Conservation (phyloP, 331 rosid species). For the Cydonia oblonga region DNA sequence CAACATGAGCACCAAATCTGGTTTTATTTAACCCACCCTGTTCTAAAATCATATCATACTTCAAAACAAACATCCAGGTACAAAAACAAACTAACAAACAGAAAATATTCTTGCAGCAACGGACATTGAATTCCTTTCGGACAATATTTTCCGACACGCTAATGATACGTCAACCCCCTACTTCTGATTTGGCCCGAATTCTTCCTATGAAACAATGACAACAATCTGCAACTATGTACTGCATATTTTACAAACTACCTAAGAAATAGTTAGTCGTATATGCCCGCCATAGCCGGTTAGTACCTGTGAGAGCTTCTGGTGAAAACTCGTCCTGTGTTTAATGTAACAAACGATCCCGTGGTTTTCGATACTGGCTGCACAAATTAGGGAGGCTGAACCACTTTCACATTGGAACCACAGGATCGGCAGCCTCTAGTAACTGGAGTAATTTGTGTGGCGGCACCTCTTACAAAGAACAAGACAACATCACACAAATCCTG, state of each 20-base stretch:
- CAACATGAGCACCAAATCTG: background rate
- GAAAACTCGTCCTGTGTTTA: background rate
- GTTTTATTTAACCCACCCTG: background rate
- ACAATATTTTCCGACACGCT: background rate
- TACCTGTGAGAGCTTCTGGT: background rate
- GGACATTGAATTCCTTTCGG: background rate
- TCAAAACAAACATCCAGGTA: background rate
- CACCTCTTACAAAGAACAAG: background rate
- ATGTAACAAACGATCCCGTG: background rate
- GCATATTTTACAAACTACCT: background rate
- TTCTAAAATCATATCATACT: background rate
- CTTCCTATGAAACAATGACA: background rate
- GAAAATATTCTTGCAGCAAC: background rate
- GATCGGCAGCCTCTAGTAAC: background rate
- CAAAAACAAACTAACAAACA: background rate
- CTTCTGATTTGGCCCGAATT: background rate
- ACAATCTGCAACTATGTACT: background rate
- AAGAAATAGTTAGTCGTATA: background rate
- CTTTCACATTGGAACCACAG: background rate
- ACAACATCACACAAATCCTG: constrained; percentile 10
- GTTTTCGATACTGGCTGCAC: background rate
- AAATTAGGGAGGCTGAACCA: background rate
- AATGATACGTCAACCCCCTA: background rate
- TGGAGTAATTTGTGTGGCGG: background rate
- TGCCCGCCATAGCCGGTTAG: background rate